phyloP scores from a whole-genome alignment of 2,329 filamentous ascomycete genomes.

The Talaromyces funiculosus region DNA sequence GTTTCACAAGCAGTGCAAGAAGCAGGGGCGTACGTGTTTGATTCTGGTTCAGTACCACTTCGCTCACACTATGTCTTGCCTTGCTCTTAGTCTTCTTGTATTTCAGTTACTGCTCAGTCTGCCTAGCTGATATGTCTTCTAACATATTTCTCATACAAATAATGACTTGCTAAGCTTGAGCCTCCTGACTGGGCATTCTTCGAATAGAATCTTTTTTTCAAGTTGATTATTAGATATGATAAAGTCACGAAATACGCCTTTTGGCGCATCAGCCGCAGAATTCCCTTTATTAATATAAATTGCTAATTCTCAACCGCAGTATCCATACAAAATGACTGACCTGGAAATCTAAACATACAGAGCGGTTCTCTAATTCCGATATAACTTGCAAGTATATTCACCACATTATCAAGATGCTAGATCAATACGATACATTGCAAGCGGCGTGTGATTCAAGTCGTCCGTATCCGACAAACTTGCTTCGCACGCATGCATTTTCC shows the following conservation, averaged over 20 bases:
- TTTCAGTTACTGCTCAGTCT: not conserved
- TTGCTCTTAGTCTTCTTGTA: not conserved
- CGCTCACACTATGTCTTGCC: not conserved
- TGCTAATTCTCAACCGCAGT: not conserved
- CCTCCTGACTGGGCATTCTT: not conserved
- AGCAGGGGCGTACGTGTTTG: not conserved
- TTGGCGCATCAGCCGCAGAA: not conserved
- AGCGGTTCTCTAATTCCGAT: not conserved
- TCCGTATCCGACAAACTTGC: not conserved
- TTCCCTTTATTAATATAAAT: not conserved
- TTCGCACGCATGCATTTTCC: not conserved
- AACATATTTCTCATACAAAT: not conserved
- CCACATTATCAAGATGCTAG: not conserved
- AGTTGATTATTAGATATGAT: not conserved
- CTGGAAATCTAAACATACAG: not conserved
- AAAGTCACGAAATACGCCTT: not conserved
- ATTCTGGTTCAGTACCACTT: not conserved
- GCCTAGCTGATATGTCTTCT: not conserved
- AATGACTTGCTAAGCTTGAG: not conserved
- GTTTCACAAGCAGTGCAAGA: not conserved
- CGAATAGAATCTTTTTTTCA: not conserved
- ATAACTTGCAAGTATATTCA: not conserved
- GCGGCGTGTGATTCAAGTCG: not conserved
- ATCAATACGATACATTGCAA: not conserved
- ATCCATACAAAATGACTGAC: not conserved